Evolutionary conservation across 208 protist genomes (phyloP), one percentile per base, ranked within the genome.

Genomic region (Blechomonas ayalai): DNA sequence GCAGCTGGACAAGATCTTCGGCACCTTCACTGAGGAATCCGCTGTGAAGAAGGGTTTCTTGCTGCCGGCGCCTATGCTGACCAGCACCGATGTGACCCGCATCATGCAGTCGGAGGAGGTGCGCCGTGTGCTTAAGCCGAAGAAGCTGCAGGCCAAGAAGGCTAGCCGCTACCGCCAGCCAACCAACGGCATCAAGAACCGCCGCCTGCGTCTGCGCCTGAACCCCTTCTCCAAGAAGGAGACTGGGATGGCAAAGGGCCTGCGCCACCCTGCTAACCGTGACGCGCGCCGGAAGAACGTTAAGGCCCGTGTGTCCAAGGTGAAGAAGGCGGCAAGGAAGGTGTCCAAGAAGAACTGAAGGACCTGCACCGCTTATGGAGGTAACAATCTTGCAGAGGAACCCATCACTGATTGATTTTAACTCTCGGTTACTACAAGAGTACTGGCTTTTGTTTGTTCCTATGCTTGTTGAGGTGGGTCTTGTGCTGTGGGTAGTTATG

Each of bases 1-100:
- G 56, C 75, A 86, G 67, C 87, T 99, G 19, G 92, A 99, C 73
- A 34, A 35, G n/a, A 64, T 99, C 70, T 99, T 95, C 59, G 97
- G 97, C 53, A 97, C 95, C 25, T 79, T 80, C 59, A 68, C 50
- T 41, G 67, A 76, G 46, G 47, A 46, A 3, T 96, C 95, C 16
- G 29, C 65, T 15, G 47, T 84, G 38, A 98, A 98, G 92, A 73
- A 73, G 61, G 75, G 75, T 58, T 89, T 81, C 61, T 47, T 59
- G 50, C 73, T 89, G 34, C 73, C 75, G 13, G 52, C 52, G 22
- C 72, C 76, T 50, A 82, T 82, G 69, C 55, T 84, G 52, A 78
- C 74, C 29, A 73, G 56, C 61, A 77, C 81, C 19, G 80, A 90
- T 59, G 73, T 85, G 56, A 79, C 72, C 35, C 80, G 80, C 59